phyloP scores from a whole-genome alignment of 108 stramenopile species.

The Bacterosira constricta region DNA sequence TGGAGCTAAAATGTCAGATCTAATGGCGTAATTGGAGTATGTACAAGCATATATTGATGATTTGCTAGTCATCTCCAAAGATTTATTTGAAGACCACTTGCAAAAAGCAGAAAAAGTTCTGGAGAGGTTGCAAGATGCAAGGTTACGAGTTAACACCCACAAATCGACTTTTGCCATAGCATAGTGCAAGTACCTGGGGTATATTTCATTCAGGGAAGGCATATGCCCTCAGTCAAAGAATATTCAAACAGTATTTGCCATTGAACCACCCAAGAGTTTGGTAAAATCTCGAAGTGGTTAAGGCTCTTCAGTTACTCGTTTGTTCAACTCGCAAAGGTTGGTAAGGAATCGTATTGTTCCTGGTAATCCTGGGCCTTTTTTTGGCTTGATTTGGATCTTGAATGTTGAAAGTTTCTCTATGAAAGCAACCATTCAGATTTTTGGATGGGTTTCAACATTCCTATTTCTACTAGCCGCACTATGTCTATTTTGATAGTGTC shows the following conservation, averaged over 20 bases:
- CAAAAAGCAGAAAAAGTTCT: not conserved
- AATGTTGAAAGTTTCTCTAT: no score
- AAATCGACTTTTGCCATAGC: not conserved
- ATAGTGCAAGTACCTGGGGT: not conserved
- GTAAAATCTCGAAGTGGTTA: no score
- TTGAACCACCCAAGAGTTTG: not conserved
- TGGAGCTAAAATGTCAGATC: conserved; percentile 10
- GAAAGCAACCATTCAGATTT: no score
- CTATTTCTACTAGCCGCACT: no score
- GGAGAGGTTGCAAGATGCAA: not conserved
- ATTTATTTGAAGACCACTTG: no score
- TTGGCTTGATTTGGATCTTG: no score
- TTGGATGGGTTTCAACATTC: no score
- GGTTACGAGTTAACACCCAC: not conserved
- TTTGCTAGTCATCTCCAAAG: not conserved
- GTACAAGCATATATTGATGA: not conserved
- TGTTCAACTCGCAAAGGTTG: no score
- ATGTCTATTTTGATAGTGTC: no score
- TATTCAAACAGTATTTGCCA: not conserved
- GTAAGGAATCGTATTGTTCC: no score
- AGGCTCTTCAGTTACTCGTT: no score
- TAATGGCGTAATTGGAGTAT: not conserved
- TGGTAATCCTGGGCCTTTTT: no score
- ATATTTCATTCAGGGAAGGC: not conserved
- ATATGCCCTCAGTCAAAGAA: not conserved